Evolutionary conservation across 345 rosid genomes (phyloP), one percentile per base, ranked within the genome.

Genomic region (Salix brachista): DNA sequence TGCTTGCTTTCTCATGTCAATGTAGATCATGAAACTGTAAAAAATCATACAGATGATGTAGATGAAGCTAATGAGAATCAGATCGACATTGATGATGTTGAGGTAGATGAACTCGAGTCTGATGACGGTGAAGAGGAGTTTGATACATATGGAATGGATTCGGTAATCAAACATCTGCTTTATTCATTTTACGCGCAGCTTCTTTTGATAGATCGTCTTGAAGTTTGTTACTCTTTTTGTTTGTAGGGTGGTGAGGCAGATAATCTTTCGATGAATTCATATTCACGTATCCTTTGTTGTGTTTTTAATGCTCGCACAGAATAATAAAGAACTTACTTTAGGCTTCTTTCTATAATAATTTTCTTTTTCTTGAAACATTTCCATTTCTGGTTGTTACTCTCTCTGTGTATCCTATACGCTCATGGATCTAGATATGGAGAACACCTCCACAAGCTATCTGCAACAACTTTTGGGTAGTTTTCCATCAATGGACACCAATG

Each of bases 391-490:
- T 16, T 71, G 50, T 18, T 71, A 14, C 44, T 68, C 26, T 58
- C 44, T 68, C 26, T 58, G 56, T 50, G 28, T 67, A 44, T 89
- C 97, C 92, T 89, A 79, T 75, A 86, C 52, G 39, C 77, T 25
- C 16, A 17, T 83, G 86, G 93, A 85, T 88, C 28, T 86, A 52
- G 94, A 87, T 75, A 82, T 67, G 79, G 96, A 82, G 71, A 90
- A 81, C 89, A 91, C 91, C 84, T 93, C 99, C 30, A 89, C 88
- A 79, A 83, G 87, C 71, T 90, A 89, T 80, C 83, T 96, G 80
- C 99, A 92, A 90, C 96, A 92, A 72, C 92, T 96, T 65, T 93
- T 96, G 28, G 91, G 88, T 73, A 90, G 93, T 81, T 96, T 96
- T 80, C 91, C 96, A 78, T 76, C 87, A 11, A 71, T 83, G 36